These are phyloP conservation scores for Cystobasidium onofrii DNA, from an alignment of 768 basidiomycete genomes.

Conservation along the genomic window DNA sequence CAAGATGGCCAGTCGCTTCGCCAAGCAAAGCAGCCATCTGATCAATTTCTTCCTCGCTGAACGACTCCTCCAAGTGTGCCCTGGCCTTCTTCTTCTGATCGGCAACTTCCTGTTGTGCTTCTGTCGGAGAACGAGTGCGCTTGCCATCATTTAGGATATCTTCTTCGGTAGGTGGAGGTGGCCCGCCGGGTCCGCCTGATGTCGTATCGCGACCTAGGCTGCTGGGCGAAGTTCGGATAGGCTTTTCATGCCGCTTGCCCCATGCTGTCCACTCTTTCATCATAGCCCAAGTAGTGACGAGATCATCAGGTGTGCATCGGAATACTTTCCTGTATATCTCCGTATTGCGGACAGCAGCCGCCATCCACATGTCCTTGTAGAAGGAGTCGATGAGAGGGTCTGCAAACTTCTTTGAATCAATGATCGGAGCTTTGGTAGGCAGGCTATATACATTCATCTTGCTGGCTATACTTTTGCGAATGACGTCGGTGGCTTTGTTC, in stretches of 20 bases:
- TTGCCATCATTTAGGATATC: slow-evolving; percentile 23
- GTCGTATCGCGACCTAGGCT: slow-evolving; percentile 37
- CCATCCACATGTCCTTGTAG: slow-evolving; percentile 76
- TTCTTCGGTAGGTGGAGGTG: slow-evolving; percentile 8
- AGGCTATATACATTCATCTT: slow-evolving; percentile 45
- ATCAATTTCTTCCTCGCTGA: slow-evolving; percentile 71
- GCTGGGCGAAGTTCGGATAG: slow-evolving; percentile 37
- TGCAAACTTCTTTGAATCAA: slow-evolving; percentile 70
- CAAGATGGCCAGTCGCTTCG: slow-evolving; percentile 70
- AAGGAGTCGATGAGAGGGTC: slow-evolving; percentile 81
- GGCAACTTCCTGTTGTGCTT: slow-evolving; percentile 31
- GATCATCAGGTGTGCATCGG: slow-evolving; percentile 83
- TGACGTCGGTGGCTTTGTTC: slow-evolving; percentile 9
- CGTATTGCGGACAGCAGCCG: slow-evolving; percentile 75
- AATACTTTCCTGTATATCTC: slow-evolving; percentile 94
- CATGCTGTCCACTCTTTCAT: slow-evolving; percentile 74
- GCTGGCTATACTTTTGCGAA: background rate
- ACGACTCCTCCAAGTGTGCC: slow-evolving; percentile 55
- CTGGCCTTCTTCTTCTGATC: slow-evolving; percentile 36
- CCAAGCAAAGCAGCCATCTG: slow-evolving; percentile 78
- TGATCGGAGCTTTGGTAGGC: slow-evolving; percentile 59
- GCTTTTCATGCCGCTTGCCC: slow-evolving; percentile 55
- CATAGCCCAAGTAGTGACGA: slow-evolving; percentile 88
- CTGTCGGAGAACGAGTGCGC: slow-evolving; percentile 6
- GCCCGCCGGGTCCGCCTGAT: background rate